Evolutionary conservation across 441 rosid species (phyloP), one percentile per base, ranked within the genome.

Genomic region (Hura crepitans): DNA sequence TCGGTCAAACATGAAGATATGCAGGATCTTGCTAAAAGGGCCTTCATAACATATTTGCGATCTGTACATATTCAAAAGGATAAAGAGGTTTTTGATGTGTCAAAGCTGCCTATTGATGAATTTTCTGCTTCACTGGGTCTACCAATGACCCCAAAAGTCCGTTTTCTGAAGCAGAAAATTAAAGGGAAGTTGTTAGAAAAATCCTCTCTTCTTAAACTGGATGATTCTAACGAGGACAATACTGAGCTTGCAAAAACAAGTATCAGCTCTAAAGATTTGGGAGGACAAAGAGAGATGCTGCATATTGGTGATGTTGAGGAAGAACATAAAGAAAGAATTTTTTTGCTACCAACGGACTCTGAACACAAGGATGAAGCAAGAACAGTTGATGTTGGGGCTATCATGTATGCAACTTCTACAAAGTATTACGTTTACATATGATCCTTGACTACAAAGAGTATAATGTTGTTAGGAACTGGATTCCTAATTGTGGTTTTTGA

Each of bases 71-170:
- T 87, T 64, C 93, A 87, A 80, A 94, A 85, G 75, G 97, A 94
- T 70, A 92, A 90, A 77, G 94, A 89, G 72, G 83, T 92, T 62
- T 94, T 92, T 64, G 99, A 94, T 74, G 94, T 92, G 75, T 69
- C 63, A 46, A 85, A 85, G 76, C 78, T 94, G 70, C 81, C 93
- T 1, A 74, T 85, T 43, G 97, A 94, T 54, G 89, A 87, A 49
- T 94, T 80, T 75, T 87, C 99, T 46, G 94, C 97, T 55, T 90
- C 99, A 17, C 71, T 94, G 82, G 97, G 99, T 71, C 84, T 94
- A 70, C 97, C 97, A 43, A 85, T 92, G 91, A 80, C 91, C 62
- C 99, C 97, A 0, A 86, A 76, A 80, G 72, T 92, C 70, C 87
- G 88, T 28, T 91, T 91, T 74, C 72, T 88, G 70, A 84, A 85